A percentile compares a stretch with the other conserved stretches of the same genome.
phyloP scores from a whole-genome alignment of 768 basidiomycete species.

The Xerocomellus chrysenteron region DNA sequence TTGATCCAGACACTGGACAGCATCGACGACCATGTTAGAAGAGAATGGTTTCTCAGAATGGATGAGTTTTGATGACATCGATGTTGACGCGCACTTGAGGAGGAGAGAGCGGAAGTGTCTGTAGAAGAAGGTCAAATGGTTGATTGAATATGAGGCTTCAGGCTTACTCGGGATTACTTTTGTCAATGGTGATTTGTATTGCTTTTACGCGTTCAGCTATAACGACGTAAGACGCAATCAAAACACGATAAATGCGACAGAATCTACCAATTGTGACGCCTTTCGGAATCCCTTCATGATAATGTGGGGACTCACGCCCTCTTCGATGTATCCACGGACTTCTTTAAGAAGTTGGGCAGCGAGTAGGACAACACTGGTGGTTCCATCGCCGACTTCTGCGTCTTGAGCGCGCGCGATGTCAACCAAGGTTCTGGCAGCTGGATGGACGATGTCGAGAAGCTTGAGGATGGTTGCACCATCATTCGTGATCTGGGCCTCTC shows the following conservation, averaged over 20 bases:
- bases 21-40: slow-evolving; percentile 98
- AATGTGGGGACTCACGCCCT: slow-evolving; percentile 95
- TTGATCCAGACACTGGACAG: slow-evolving; percentile 89
- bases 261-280: slow-evolving; percentile 77
- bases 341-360: slow-evolving; percentile 96
- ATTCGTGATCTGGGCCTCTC: slow-evolving; percentile 98
- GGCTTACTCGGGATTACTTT: slow-evolving; percentile 82
- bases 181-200: slow-evolving; percentile 88
- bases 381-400: slow-evolving; percentile 98
- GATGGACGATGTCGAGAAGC: slow-evolving; percentile 96
- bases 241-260: background rate
- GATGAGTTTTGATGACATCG: slow-evolving; percentile 99
- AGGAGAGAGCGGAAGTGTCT: slow-evolving; percentile 93
- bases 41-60: slow-evolving; percentile 99
- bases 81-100: slow-evolving; percentile 95
- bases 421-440: slow-evolving; percentile 95
- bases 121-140: slow-evolving; percentile 9
- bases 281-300: slow-evolving; percentile 96
- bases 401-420: slow-evolving; percentile 99
- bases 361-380: slow-evolving; percentile 92
- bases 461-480: slow-evolving; percentile 99
- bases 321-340: slow-evolving; percentile 87
- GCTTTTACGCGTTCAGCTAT: slow-evolving; percentile 85
- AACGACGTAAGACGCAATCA: slow-evolving; percentile 6
- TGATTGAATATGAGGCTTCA: background rate